These are phyloP conservation scores for Trichoderma sp. DNA, from an alignment of 2,329 filamentous ascomycete species.

Conservation along the genomic window DNA sequence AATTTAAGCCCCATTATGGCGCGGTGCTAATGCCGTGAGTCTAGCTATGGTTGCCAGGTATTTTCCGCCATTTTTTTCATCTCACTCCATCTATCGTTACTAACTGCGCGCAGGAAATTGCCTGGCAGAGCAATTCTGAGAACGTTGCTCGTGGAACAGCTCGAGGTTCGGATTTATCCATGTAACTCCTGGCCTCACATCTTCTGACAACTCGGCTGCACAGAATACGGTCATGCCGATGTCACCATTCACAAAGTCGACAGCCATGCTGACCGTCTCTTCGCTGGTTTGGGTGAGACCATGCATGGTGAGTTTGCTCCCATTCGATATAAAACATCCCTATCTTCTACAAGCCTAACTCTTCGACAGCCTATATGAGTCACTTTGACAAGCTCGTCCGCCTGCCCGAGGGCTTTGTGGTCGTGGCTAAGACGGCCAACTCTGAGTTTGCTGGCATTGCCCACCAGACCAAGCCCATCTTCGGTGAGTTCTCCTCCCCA, in stretches of 20 bases:
- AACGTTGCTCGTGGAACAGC: constrained; percentile 49
- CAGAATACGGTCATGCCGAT: constrained; percentile 17
- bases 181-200: background rate
- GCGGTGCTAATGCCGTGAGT: background rate
- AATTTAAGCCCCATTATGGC: background rate
- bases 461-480: constrained; percentile 67
- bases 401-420: constrained; percentile 70
- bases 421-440: constrained; percentile 67
- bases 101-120: constrained; percentile 48
- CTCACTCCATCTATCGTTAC: background rate
- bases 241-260: constrained; percentile 54
- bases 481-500: constrained; percentile 34
- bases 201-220: background rate
- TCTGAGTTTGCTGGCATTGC: constrained; percentile 75
- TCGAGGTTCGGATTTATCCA: constrained; percentile 8
- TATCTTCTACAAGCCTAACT: background rate
- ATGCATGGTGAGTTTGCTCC: constrained; percentile 45
- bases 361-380: constrained; percentile 58
- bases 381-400: constrained; percentile 82
- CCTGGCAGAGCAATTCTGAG: constrained; percentile 60
- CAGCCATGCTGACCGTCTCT: constrained; percentile 71
- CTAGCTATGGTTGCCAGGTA: constrained; percentile 10
- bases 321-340: background rate
- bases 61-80: background rate
- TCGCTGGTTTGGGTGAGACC: constrained; percentile 69